Evolutionary conservation across 139 green algal genomes (phyloP), one percentile per base, ranked within the genome.

Genomic region (Microglena sp.): DNA sequence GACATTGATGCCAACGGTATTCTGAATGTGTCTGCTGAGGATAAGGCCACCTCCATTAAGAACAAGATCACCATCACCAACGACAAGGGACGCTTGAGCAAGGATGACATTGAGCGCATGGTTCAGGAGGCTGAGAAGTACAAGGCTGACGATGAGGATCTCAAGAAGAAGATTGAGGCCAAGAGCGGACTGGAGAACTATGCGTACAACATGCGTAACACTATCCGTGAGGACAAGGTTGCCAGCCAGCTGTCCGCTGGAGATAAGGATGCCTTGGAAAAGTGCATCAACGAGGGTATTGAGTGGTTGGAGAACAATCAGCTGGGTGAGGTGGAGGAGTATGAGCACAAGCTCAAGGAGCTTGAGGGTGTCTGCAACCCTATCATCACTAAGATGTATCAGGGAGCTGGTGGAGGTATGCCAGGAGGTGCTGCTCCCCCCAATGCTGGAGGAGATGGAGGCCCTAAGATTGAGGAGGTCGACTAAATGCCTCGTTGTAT

Each of bases 11-110:
- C 94, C 71, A 99, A 99, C 76, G 94, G 93, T 68, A 98, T 99
- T 70, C 82, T 99, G n/a, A 98, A 98, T 70, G 89, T 99, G 50
- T 93, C 84, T 22, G 93, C 93, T 8, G 92, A 97, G 87, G 93
- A 99, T 71, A 96, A 96, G 86, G 90, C 88, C 29, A 93, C 89
- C 7, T 92, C 92, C 66, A 89, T 88, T 60, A 95, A 94, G 80
- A 95, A 93, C 80, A 97, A 96, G 81, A 98, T 99, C 79, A 99
- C 93, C 53, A 99, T 99, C 82, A 99, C 93, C 62, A 98, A 99
- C 71, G 93, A 98, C 82, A 99, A 98, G 89, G 93, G 93, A 36
- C 80, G 90, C 18, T 81, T 98, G 26, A 85, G 60, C 68, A 99
- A 97, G 87, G 93, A 98, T 2, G 93, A 99, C 36, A 98, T 98